Conservation (phyloP, 202 grass and related monocot genomes). For the Hordeum pubiflorum region DNA sequence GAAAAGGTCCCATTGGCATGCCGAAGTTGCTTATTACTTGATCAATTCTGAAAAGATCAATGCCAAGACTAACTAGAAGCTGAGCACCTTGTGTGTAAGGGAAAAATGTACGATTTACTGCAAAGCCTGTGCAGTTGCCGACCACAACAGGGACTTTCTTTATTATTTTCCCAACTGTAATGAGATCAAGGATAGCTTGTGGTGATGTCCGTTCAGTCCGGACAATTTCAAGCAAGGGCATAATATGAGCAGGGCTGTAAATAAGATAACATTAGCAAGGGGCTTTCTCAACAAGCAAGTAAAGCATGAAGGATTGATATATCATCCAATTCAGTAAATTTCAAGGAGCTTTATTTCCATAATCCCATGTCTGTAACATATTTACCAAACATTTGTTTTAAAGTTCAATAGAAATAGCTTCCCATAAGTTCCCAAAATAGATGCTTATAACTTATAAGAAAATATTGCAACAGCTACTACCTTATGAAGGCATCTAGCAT, state of each 20-base stretch:
- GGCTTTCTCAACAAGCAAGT: slow-evolving; percentile 12
- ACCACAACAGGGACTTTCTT: slow-evolving; percentile 98
- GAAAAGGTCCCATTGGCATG: slow-evolving; percentile 99
- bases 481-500: background rate
- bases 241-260: slow-evolving; percentile 94
- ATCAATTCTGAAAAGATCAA: slow-evolving; percentile 92
- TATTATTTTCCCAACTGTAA: slow-evolving; percentile 87
- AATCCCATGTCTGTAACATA: background rate
- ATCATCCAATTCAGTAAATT: background rate
- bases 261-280: slow-evolving; percentile 31
- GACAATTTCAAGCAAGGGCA: slow-evolving; percentile 98
- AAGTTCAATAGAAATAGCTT: background rate
- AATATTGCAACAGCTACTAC: background rate
- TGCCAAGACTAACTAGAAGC: slow-evolving; percentile 76
- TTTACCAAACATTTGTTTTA: background rate
- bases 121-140: slow-evolving; percentile 95
- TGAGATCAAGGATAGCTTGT: slow-evolving; percentile 86
- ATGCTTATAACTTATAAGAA: background rate
- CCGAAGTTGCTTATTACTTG: slow-evolving; percentile 74
- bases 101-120: slow-evolving; percentile 95
- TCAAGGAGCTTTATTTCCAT: background rate
- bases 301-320: background rate
- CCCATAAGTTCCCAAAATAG: background rate
- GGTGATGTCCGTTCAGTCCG: slow-evolving; percentile 88
- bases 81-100: slow-evolving; percentile 70